These are phyloP conservation scores for Cladosporium halotolerans DNA, from an alignment of 2,329 filamentous ascomycete species.

Conservation along the genomic window DNA sequence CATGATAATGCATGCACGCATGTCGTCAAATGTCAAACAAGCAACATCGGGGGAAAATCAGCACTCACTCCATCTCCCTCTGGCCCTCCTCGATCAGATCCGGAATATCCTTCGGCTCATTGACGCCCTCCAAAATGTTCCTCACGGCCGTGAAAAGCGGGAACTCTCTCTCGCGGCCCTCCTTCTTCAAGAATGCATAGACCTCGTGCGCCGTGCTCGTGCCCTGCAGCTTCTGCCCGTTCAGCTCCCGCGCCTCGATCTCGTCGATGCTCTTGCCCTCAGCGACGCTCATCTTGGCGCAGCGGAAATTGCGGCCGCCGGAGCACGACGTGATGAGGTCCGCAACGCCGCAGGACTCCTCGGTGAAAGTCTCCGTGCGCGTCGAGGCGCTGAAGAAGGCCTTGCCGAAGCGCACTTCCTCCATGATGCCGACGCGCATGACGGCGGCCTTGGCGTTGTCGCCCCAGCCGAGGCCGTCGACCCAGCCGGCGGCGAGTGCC, in stretches of 20 bases:
- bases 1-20: too few species aligned
- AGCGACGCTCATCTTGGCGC: constrained; percentile 80
- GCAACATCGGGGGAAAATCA: too few species aligned
- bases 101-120: constrained; percentile 75
- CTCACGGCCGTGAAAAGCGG: constrained; percentile 89
- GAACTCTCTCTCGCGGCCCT: constrained; percentile 74
- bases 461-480: constrained; percentile 92
- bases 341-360: constrained; percentile 89
- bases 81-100: constrained; percentile 43
- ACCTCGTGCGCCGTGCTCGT: constrained; percentile 89
- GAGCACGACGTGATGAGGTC: constrained; percentile 93
- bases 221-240: constrained; percentile 94
- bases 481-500: constrained; percentile 87
- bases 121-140: constrained; percentile 68
- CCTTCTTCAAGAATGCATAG: constrained; percentile 75
- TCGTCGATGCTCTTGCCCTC: constrained; percentile 74
- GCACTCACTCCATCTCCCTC: constrained; percentile 12
- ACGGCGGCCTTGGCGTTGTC: constrained; percentile 98
- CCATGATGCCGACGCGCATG: constrained; percentile 90
- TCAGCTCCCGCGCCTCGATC: constrained; percentile 82
- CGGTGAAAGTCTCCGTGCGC: constrained; percentile 82
- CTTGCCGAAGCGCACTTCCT: constrained; percentile 95
- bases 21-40: too few species aligned
- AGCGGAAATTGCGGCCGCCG: constrained; percentile 88
- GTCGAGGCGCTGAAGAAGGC: constrained; percentile 84